phyloP scores from a whole-genome alignment of 1,284 basidiomycete genomes.

The Ceratobasidium sp. region DNA sequence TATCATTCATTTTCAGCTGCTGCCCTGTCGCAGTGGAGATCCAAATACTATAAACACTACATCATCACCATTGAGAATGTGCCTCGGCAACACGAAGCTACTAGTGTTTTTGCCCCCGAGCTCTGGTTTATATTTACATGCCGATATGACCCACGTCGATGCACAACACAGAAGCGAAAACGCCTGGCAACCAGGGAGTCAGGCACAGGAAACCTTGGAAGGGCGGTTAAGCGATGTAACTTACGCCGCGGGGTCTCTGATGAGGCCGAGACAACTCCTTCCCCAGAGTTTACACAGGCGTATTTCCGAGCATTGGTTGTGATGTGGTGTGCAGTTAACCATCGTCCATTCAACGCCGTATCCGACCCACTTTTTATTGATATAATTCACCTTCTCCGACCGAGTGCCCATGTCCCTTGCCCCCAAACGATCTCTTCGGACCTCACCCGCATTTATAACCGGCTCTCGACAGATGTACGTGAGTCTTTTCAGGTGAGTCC shows the following conservation, averaged over 20 bases:
- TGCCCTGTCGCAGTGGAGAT: too few relatives aligned
- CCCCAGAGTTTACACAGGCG: not conserved
- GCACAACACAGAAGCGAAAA: too few relatives aligned
- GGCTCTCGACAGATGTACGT: not conserved
- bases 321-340: conserved; percentile 9
- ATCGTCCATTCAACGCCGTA: conserved; percentile 1
- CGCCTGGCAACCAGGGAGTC: too few relatives aligned
- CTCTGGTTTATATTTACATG: too few relatives aligned
- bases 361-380: conserved; percentile 18
- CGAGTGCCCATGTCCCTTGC: conserved; percentile 1
- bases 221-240: not conserved
- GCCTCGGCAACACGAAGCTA: too few relatives aligned
- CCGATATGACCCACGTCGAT: too few relatives aligned
- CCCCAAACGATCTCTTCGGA: conserved; percentile 20
- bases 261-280: not conserved
- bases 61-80: too few relatives aligned
- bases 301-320: conserved; percentile 5
- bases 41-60: too few relatives aligned
- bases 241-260: not conserved
- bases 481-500: conserved; percentile 10
- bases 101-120: too few relatives aligned
- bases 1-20: too few relatives aligned
- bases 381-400: conserved; percentile 4
- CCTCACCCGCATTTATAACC: conserved; percentile 18
- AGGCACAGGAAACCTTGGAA: not conserved